Evolutionary conservation across 441 rosid genomes (phyloP), one percentile per base, ranked within the genome.

Genomic region (Pelargonium australe): DNA sequence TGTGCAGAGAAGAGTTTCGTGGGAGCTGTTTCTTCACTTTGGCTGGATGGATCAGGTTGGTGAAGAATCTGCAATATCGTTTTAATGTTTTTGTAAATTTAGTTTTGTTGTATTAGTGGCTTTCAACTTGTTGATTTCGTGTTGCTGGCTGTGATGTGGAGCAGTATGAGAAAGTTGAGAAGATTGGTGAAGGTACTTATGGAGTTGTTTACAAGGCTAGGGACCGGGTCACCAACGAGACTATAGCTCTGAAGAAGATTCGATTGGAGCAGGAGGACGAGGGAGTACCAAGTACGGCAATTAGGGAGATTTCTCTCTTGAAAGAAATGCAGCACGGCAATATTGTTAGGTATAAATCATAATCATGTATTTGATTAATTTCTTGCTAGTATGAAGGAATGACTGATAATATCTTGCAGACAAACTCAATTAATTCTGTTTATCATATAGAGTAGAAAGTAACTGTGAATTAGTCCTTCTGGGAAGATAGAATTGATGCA

Each of bases 171-270:
- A 93, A 93, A 81, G 97, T 93, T 63, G 98, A 88, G 84, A 93
- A 93, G 84, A 93, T 93, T 43, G 97, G 98, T 60, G 98, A 93
- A 81, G 98, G 98, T 68, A 93, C 98, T 2, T 93, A 93, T 67
- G 98, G 98, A 31, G 98, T 93, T 64, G 98, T 93, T 57, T 93
- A 93, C 70, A 93, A 93, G 84, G 98, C 98, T 71, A 85, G 94
- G 20, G 96, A 93, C 69, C 95, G 95, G 19, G 20, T 75, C 70
- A 90, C 97, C 71, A 91, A 93, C 74, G 96, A 88, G 77, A 93
- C 97, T 0, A 89, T 93, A 34, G 98, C 98, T 68, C 77, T 88
- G 81, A 88, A 88, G 79, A 85, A 87, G 83, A 87, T 87, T 47
- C 83, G 90, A 43, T 53, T 74, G 69, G 78, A 78, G 78, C 81